Percentiles rank a stretch among this genome's conserved stretches.
Conservation (phyloP, 495 filamentous ascomycete species). For the Xylaria venustula region DNA sequence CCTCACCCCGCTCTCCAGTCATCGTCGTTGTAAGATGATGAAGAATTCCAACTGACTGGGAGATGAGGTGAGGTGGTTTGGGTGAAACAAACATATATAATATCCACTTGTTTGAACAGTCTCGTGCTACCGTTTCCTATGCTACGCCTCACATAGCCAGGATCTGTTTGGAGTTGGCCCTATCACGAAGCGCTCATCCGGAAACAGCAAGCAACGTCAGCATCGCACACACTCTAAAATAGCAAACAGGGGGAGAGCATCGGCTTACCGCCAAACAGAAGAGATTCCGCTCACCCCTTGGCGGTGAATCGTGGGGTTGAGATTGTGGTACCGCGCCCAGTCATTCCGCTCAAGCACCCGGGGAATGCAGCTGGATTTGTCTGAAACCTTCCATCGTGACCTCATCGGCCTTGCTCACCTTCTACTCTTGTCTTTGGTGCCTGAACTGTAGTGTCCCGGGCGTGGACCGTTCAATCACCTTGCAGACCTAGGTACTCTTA, state of each 20-base stretch:
- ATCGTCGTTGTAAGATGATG: too few relatives aligned
- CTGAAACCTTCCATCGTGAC: not conserved
- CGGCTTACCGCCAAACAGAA: not conserved
- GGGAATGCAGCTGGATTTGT: not conserved
- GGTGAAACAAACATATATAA: not conserved
- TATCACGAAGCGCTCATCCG: not conserved
- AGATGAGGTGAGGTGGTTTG: not conserved
- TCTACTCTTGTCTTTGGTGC: slow-evolving; percentile 8
- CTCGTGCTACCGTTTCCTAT: not conserved
- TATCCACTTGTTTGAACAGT: not conserved
- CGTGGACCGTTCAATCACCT: not conserved
- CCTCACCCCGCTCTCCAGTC: too few relatives aligned
- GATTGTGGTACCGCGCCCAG: not conserved
- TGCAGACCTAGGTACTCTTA: not conserved
- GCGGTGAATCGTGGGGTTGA: not conserved
- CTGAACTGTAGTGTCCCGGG: not conserved
- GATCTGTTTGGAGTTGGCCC: not conserved
- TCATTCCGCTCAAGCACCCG: not conserved
- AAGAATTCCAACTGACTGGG: too few relatives aligned
- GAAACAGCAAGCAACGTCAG: not conserved
- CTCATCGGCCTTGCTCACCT: not conserved
- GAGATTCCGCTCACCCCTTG: not conserved
- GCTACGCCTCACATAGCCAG: not conserved
- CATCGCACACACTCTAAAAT: not conserved
- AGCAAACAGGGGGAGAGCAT: not conserved